Evolutionary conservation across 768 basidiomycete species (phyloP).

Genomic region (Trametes sanguinea): DNA sequence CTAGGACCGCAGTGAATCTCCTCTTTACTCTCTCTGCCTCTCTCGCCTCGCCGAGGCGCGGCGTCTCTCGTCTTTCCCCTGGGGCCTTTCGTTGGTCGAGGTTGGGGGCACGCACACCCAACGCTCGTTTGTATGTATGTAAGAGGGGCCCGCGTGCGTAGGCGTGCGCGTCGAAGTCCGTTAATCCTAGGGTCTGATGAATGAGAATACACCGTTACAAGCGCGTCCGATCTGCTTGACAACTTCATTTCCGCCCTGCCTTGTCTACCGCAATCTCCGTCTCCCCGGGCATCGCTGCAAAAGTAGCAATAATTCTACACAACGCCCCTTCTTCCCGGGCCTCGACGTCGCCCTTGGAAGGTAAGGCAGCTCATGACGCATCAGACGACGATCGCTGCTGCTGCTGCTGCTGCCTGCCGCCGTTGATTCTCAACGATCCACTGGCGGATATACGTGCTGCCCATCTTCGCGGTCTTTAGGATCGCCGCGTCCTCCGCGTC

Average conservation of each 20-base stretch:
- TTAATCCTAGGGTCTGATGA: not conserved
- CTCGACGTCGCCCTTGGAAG: not conserved
- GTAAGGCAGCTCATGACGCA: not conserved
- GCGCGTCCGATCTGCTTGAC: not conserved
- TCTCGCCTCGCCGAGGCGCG: not conserved
- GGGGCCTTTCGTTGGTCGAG: not conserved
- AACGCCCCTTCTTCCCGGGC: too few relatives aligned
- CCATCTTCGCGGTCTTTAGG: slow-evolving; percentile 84
- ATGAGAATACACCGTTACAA: not conserved
- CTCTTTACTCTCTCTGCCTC: not conserved
- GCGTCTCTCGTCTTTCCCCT: not conserved
- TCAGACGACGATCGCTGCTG: too few relatives aligned
- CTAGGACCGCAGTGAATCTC: slow-evolving; percentile 4
- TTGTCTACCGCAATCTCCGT: too few relatives aligned
- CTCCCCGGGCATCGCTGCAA: not conserved
- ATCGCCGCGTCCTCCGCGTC: slow-evolving; percentile 66
- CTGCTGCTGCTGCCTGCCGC: not conserved
- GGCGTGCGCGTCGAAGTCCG: not conserved
- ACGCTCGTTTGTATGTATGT: slow-evolving; percentile 17
- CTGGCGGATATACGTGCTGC: slow-evolving; percentile 88
- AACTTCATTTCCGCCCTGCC: too few relatives aligned
- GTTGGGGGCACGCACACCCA: not conserved
- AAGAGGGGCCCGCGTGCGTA: slow-evolving; percentile 3
- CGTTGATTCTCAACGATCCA: slow-evolving; percentile 60
- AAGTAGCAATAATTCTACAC: too few relatives aligned